Conservation (phyloP, 768 basidiomycete species). For the Gautieria morchelliformis region DNA sequence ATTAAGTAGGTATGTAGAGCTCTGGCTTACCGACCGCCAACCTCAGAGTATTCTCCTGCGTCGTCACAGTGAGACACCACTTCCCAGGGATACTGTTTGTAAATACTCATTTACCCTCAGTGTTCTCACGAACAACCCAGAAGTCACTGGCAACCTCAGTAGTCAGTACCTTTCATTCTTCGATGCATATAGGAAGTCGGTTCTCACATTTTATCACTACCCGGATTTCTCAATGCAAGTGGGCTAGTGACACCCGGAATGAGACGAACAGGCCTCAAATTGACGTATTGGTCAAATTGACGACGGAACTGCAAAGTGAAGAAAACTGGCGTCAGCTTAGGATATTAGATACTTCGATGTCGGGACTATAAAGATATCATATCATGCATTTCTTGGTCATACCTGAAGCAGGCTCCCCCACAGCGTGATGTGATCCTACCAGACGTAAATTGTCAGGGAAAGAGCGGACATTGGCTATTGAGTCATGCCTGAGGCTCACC, state of each 20-base stretch:
- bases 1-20: not conserved
- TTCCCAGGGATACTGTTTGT: not conserved
- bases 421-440: constrained; percentile 48
- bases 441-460: constrained; percentile 10
- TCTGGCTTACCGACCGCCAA: constrained; percentile 1
- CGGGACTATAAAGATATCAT: no score
- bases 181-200: not conserved
- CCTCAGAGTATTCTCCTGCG: constrained; percentile 7
- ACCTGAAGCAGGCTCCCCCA: constrained; percentile 28
- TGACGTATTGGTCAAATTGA: constrained; percentile 42
- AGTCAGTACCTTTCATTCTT: not conserved
- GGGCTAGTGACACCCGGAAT: constrained; percentile 39
- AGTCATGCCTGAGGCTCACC: not conserved
- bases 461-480: not conserved
- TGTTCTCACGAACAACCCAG: constrained; percentile 47
- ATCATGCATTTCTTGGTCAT: not conserved
- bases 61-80: not conserved
- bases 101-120: constrained; percentile 44
- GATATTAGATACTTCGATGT: no score
- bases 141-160: constrained; percentile 32
- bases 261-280: constrained; percentile 38
- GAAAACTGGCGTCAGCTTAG: no score
- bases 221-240: constrained; percentile 33
- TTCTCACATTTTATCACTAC: constrained; percentile 9
- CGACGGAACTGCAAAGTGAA: constrained; percentile 32